Conservation (phyloP, 805 yeast species). For the Teunomyces tritomae region DNA sequence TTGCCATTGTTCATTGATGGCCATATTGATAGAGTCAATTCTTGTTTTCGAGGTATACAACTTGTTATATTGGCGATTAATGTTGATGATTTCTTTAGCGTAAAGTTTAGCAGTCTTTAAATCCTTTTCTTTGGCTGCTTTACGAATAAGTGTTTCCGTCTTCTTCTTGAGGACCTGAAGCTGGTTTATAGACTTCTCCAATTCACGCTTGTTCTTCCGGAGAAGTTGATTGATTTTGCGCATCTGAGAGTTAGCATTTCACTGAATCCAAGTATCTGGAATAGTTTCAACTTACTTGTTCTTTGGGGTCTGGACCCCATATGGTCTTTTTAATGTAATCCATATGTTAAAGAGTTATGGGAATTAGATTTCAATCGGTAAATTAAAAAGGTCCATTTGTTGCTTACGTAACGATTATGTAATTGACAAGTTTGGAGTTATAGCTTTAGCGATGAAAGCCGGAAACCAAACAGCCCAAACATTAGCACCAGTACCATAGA, state of each 20-base stretch:
- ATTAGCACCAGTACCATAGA: no score
- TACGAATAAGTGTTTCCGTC: constrained; percentile 72
- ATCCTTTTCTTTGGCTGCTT: constrained; percentile 75
- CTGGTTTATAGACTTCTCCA: constrained; percentile 73
- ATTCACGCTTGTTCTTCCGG: constrained; percentile 79
- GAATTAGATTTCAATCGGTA: background rate
- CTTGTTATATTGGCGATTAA: constrained; percentile 71
- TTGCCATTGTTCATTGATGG: constrained; percentile 88
- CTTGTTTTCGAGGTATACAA: constrained; percentile 81
- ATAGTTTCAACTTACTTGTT: constrained; percentile 50
- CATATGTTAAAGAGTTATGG: constrained; percentile 42
- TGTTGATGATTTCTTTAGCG: constrained; percentile 76
- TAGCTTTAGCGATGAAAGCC: background rate
- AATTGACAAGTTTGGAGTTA: background rate
- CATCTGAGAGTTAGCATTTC: constrained; percentile 33
- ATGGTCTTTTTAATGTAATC: constrained; percentile 80
- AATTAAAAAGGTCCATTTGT: background rate
- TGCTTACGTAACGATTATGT: background rate
- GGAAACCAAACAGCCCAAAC: no score
- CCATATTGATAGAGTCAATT: constrained; percentile 80
- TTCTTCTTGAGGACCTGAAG: constrained; percentile 63
- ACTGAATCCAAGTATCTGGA: background rate
- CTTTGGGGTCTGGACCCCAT: constrained; percentile 97
- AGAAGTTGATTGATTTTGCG: constrained; percentile 74
- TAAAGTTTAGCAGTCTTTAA: constrained; percentile 69